Evolutionary conservation across 768 basidiomycete species (phyloP), one percentile per base, ranked within the genome.

Genomic region (Boletus tomentosulus): DNA sequence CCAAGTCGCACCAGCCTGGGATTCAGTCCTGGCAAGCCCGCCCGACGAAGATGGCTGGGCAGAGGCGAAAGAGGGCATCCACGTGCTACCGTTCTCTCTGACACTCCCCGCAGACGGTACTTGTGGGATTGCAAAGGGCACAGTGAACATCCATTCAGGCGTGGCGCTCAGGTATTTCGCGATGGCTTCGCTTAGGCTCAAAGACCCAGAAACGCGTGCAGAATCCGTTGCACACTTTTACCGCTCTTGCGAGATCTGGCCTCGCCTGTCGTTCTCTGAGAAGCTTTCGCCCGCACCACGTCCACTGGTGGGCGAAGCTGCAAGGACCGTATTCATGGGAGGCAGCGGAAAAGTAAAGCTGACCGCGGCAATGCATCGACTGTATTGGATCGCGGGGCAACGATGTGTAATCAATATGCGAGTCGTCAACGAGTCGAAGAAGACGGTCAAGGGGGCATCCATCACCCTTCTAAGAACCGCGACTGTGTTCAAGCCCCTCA

Each of bases 191-290:
- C 85, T 82, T 60, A 87, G 87, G 69, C 78, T 95, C 53, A 87
- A 86, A 67, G 83, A 89, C 50, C 63, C 80, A 2, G 70, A 76
- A 15, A 81, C 81, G 4, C 73, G 75, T 27, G 78, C 78, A 59
- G 77, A 81, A 13, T 90, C 89, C 3, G 86, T 95, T 33, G 87
- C 92, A 4, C 93, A 97, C 70, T 93, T 95, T 68, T 96, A 94
- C 67, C 83, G 93, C 9, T 74, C 84, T 44, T 86, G 91, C 67
- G 82, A 85, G 50, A 74, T 95, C 28, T 92, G 85, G 82, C 92
- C 92, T 1, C 81, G 81, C 44, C 69, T 93, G 19, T 78, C 89
- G 53, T 81, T 87, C 4, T 71, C 77, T 19, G 52, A 73, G 4
- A 75, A 85, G 22, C 79, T 97, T 16, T 76, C 82, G 2, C 77